These are phyloP conservation scores for Aegilops sharonensis DNA, from an alignment of 176 grass and related monocot species.

Conservation along the genomic window DNA sequence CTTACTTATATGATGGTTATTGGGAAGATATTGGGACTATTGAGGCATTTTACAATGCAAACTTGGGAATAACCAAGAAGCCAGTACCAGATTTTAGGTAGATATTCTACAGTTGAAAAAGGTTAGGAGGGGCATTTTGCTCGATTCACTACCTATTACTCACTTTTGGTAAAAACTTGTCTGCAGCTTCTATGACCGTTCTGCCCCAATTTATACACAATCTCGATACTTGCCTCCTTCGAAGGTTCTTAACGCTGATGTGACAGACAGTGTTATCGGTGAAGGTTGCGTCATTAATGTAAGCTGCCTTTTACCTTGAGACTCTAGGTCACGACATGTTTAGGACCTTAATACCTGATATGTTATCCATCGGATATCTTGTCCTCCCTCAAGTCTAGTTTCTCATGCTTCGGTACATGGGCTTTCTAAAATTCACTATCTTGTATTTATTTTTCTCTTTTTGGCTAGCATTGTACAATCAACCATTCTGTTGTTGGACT, in stretches of 20 bases:
- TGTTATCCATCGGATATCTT: not conserved
- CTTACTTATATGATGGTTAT: constrained; percentile 92
- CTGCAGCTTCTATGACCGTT: constrained; percentile 90
- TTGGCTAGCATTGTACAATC: constrained; percentile 77
- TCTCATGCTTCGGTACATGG: not conserved
- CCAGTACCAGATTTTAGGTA: constrained; percentile 96
- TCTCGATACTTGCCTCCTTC: constrained; percentile 87
- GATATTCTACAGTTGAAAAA: not conserved
- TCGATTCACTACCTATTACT: constrained; percentile 8
- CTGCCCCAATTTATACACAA: constrained; percentile 93
- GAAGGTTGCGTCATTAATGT: constrained; percentile 98
- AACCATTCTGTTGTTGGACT: constrained; percentile 93
- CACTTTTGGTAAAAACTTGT: constrained; percentile 20
- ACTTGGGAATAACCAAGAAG: constrained; percentile 95
- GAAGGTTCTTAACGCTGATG: constrained; percentile 87
- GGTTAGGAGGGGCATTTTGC: not conserved
- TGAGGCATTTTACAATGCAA: constrained; percentile 86
- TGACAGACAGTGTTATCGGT: constrained; percentile 94
- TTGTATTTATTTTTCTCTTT: not conserved
- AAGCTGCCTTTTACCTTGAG: constrained; percentile 35
- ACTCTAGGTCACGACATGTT: not conserved
- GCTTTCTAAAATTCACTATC: not conserved
- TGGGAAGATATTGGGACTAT: constrained; percentile 99
- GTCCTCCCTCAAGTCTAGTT: not conserved
- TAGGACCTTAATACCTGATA: not conserved